Conservation (phyloP, 1,284 basidiomycete species). For the Cystobasidium slooffiae region DNA sequence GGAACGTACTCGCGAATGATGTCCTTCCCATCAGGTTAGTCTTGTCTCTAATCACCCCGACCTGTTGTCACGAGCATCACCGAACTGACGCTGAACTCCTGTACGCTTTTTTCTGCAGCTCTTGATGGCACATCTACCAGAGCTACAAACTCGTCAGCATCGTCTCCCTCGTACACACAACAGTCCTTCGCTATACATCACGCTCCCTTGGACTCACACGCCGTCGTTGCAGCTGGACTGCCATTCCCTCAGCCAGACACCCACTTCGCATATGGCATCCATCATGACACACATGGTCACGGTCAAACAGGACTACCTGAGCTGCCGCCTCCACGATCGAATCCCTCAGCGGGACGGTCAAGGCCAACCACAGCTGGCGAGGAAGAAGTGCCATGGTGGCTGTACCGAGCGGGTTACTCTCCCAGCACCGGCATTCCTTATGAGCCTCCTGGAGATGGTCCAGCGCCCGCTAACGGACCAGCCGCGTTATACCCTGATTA, state of each 20-base stretch:
- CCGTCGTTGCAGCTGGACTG: neutral
- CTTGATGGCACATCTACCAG: neutral
- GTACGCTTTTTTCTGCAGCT: neutral
- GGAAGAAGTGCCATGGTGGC: constrained; percentile 13
- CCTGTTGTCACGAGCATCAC: neutral
- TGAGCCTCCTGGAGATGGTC: neutral
- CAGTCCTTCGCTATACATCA: constrained; percentile 1
- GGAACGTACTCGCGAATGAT: neutral
- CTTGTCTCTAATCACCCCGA: neutral
- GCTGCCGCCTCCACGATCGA: neutral
- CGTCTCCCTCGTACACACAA: constrained; percentile 7
- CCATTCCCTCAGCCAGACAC: constrained; percentile 13
- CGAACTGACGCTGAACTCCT: neutral
- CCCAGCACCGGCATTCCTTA: neutral
- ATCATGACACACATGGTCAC: neutral
- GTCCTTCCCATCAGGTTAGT: neutral
- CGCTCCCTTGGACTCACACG: neutral
- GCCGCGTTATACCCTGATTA: neutral
- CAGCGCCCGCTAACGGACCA: neutral
- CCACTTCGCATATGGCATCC: constrained; percentile 6
- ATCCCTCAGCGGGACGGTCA: neutral
- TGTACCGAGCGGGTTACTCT: constrained; percentile 1
- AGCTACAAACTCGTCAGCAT: constrained; percentile 8
- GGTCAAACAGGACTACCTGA: neutral
- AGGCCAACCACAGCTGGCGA: neutral